These are phyloP conservation scores for Penicillium parvum DNA, from an alignment of 495 filamentous ascomycete species.

Conservation along the genomic window DNA sequence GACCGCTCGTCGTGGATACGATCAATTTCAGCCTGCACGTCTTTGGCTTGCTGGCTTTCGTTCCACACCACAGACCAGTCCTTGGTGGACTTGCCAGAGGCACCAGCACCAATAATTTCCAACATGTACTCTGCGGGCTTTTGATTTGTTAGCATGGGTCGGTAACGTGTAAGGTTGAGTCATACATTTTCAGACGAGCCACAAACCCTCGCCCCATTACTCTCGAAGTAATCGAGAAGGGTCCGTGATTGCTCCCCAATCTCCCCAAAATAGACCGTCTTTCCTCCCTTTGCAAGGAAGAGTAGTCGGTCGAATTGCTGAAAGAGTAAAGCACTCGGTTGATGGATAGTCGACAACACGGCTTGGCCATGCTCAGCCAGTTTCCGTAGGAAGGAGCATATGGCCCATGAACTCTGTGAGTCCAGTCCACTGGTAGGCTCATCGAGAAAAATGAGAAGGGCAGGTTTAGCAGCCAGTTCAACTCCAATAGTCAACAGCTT, in stretches of 20 bases:
- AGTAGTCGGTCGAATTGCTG: conserved; percentile 88
- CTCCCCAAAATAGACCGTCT: conserved; percentile 86
- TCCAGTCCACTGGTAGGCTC: conserved; percentile 88
- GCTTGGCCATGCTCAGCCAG: conserved; percentile 84
- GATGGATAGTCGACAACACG: conserved; percentile 91
- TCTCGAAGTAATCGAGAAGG: conserved; percentile 72
- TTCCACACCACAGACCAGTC: conserved; percentile 80
- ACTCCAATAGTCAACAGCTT: conserved; percentile 89
- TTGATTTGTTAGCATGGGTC: conserved; percentile 9
- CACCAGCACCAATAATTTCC: conserved; percentile 61
- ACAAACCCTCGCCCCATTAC: conserved; percentile 66
- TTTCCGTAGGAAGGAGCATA: conserved; percentile 76
- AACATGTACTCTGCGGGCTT: conserved; percentile 89
- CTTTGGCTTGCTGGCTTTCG: conserved; percentile 59
- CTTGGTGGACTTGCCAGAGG: conserved; percentile 63
- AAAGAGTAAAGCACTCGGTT: conserved; percentile 87
- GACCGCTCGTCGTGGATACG: conserved; percentile 52
- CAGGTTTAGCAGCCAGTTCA: conserved; percentile 85
- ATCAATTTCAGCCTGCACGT: conserved; percentile 61
- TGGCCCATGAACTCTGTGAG: conserved; percentile 81
- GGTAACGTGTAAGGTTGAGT: no score
- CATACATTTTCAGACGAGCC: conserved; percentile 73
- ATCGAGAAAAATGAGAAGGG: conserved; percentile 89
- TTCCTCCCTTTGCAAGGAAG: conserved; percentile 75
- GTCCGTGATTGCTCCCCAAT: conserved; percentile 71